Evolutionary conservation across 345 rosid genomes (phyloP).

Genomic region (Arabidopsis suecica): DNA sequence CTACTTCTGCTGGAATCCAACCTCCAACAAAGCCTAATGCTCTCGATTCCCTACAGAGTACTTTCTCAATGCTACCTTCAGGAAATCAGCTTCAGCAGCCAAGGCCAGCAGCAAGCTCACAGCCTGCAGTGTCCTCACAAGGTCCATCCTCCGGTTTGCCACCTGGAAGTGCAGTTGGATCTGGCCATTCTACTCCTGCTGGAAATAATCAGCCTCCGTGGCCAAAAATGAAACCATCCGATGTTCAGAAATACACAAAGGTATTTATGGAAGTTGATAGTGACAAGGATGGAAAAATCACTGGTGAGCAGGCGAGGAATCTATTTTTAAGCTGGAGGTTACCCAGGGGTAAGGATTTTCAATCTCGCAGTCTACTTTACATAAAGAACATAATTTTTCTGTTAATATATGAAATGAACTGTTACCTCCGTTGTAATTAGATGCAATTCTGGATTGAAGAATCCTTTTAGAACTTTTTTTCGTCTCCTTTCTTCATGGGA

Average conservation of each 20-base stretch:
- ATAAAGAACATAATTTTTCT: neutral
- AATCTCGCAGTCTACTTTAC: slow-evolving; percentile 22
- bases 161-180: slow-evolving; percentile 61
- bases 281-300: slow-evolving; percentile 94
- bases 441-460: slow-evolving; percentile 17
- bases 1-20: slow-evolving; percentile 58
- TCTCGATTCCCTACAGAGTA: slow-evolving; percentile 72
- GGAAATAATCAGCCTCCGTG: slow-evolving; percentile 64
- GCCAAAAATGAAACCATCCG: slow-evolving; percentile 93
- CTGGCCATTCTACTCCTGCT: slow-evolving; percentile 56
- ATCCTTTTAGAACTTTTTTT: neutral
- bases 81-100: slow-evolving; percentile 62
- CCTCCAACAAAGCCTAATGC: slow-evolving; percentile 63
- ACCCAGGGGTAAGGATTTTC: slow-evolving; percentile 75
- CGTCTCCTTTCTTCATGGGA: slow-evolving; percentile 15
- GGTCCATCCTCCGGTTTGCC: slow-evolving; percentile 56
- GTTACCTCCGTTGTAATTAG: slow-evolving; percentile 19
- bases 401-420: slow-evolving; percentile 9
- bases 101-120: slow-evolving; percentile 53
- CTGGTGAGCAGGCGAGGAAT: slow-evolving; percentile 93
- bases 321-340: slow-evolving; percentile 96
- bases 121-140: slow-evolving; percentile 62
- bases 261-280: slow-evolving; percentile 94
- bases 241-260: slow-evolving; percentile 86
- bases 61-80: slow-evolving; percentile 64